Percentiles rank a stretch among this genome's conserved stretches.
Evolutionary conservation across 1,284 basidiomycete genomes (phyloP).

Genomic region (Ceratobasidium papillatum): DNA sequence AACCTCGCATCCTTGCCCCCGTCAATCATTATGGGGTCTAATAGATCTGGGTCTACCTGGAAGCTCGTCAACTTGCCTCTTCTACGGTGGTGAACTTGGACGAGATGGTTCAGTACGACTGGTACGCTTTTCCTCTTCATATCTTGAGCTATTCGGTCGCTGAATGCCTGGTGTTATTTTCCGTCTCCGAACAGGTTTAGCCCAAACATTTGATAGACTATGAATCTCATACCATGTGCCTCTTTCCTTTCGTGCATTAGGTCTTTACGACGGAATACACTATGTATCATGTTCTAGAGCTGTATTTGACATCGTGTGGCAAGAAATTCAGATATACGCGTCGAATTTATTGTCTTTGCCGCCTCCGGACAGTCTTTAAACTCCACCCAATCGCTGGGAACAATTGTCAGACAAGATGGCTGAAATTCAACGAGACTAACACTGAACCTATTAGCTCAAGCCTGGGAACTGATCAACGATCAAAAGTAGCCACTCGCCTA

Average conservation of each 20-base stretch:
- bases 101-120: slow-evolving; percentile 78
- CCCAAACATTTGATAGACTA: slow-evolving; percentile 24
- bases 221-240: background rate
- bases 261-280: background rate
- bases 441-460: background rate
- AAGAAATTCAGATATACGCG: background rate
- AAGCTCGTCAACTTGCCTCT: slow-evolving; percentile 86
- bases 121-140: slow-evolving; percentile 57
- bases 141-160: background rate
- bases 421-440: background rate
- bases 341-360: background rate
- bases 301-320: background rate
- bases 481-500: background rate
- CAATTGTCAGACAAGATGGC: background rate
- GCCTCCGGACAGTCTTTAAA: background rate
- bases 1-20: slow-evolving; percentile 13
- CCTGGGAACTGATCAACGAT: background rate
- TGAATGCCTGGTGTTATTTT: background rate
- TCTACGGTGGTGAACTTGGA: slow-evolving; percentile 79
- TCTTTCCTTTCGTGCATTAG: background rate
- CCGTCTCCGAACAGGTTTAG: slow-evolving; percentile 9
- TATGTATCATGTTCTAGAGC: background rate
- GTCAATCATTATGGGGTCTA: background rate
- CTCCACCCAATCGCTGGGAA: background rate
- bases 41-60: slow-evolving; percentile 90